phyloP scores from a whole-genome alignment of 805 yeast species.

The Starmerella potacharoeniae region DNA sequence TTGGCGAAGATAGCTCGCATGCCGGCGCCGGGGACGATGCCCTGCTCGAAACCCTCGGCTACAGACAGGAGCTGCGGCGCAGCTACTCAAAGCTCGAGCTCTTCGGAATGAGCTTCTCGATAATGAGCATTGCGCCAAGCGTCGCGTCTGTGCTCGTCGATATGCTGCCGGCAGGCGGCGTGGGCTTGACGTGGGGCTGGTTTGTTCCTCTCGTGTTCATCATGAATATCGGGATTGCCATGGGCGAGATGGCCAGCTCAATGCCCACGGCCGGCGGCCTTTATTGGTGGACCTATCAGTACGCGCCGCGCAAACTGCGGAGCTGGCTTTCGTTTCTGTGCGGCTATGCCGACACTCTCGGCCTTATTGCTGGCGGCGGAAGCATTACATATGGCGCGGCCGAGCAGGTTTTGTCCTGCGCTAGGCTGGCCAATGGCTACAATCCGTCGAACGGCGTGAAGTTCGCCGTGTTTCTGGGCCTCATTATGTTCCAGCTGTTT shows the following conservation, averaged over 20 bases:
- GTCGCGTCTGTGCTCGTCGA: constrained; percentile 44
- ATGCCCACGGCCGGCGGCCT: constrained; percentile 70
- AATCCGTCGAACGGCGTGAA: constrained; percentile 41
- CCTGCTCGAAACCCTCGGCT: constrained; percentile 43
- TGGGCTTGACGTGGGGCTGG: constrained; percentile 67
- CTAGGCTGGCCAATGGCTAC: constrained; percentile 36
- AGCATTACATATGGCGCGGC: constrained; percentile 57
- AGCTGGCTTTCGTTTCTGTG: constrained; percentile 49
- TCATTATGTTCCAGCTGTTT: constrained; percentile 42
- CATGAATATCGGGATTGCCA: constrained; percentile 45
- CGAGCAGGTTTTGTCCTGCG: constrained; percentile 28
- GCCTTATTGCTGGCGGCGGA: constrained; percentile 54
- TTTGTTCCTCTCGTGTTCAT: constrained; percentile 45
- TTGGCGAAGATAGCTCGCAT: too few relatives aligned
- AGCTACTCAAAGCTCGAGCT: constrained; percentile 50
- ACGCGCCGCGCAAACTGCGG: constrained; percentile 45
- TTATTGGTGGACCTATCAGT: constrained; percentile 57
- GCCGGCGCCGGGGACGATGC: constrained; percentile 22
- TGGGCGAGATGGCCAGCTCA: constrained; percentile 57
- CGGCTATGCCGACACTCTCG: constrained; percentile 58
- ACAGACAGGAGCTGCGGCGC: constrained; percentile 55
- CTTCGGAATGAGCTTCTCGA: constrained; percentile 60
- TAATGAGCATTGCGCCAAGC: constrained; percentile 57
- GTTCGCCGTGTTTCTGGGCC: constrained; percentile 59
- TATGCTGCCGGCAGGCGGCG: constrained; percentile 53